These are phyloP conservation scores for Telfairia occidentalis DNA, from an alignment of 331 rosid species.

Conservation along the genomic window DNA sequence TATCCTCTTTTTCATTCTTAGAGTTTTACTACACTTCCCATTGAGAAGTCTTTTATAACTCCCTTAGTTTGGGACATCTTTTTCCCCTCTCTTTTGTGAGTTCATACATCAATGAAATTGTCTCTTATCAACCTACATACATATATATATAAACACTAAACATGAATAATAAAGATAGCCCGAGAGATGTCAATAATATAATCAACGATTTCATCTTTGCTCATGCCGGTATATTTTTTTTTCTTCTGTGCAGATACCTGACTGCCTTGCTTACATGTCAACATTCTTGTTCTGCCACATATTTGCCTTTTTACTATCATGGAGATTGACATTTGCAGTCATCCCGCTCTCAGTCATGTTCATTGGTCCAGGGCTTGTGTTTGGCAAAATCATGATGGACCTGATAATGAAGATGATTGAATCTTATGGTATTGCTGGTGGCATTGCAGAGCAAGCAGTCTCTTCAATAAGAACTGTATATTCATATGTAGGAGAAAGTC, in stretches of 20 bases:
- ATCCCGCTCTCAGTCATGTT: slow-evolving; percentile 76
- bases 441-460: slow-evolving; percentile 78
- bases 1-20: no score
- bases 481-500: slow-evolving; percentile 69
- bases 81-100: no score
- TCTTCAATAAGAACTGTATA: slow-evolving; percentile 78
- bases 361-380: slow-evolving; percentile 60
- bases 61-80: no score
- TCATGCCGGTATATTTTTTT: background rate
- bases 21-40: no score
- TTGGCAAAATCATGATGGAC: slow-evolving; percentile 69
- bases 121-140: no score
- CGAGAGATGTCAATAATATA: background rate
- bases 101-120: no score
- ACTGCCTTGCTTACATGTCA: slow-evolving; percentile 67
- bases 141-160: background rate
- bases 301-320: slow-evolving; percentile 66
- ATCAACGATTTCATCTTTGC: background rate
- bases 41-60: no score
- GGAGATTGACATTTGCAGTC: slow-evolving; percentile 77
- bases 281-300: slow-evolving; percentile 80
- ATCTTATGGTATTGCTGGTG: slow-evolving; percentile 80
- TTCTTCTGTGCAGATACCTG: slow-evolving; percentile 52
- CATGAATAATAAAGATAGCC: background rate
- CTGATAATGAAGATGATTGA: slow-evolving; percentile 68